Conservation (phyloP, 2,329 filamentous ascomycete genomes). For the Neophaeococcomyces aloes region DNA sequence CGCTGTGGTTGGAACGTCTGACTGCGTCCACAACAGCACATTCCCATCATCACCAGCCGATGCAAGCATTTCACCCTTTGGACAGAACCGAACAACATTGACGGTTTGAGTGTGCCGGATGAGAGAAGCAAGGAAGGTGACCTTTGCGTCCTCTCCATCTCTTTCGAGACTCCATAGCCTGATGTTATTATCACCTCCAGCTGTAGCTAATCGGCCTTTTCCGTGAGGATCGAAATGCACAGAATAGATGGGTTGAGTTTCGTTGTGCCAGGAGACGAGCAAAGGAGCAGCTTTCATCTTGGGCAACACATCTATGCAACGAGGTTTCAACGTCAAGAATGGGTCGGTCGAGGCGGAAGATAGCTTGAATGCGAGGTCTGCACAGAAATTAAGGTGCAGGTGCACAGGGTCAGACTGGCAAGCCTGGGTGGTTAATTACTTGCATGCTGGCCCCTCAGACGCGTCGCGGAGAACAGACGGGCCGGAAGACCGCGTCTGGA, state of each 20-base stretch:
- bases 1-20: conserved; percentile 53
- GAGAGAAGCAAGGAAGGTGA: conserved; percentile 84
- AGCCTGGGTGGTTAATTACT: neutral
- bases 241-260: conserved; percentile 93
- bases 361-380: neutral
- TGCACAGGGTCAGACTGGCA: no score
- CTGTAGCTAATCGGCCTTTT: conserved; percentile 84
- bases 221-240: conserved; percentile 90
- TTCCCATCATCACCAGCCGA: conserved; percentile 97
- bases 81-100: conserved; percentile 93
- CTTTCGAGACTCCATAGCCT: conserved; percentile 88
- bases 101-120: conserved; percentile 93
- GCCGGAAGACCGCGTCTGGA: no score
- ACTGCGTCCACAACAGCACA: conserved; percentile 88
- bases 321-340: neutral
- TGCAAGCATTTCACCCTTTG: conserved; percentile 83
- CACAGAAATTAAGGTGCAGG: neutral
- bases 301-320: conserved; percentile 6
- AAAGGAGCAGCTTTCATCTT: conserved; percentile 91
- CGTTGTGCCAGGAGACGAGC: conserved; percentile 97
- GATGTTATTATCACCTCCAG: conserved; percentile 89
- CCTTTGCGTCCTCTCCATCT: conserved; percentile 74
- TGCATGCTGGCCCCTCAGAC: conserved; percentile 6
- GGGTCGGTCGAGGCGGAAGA: neutral
- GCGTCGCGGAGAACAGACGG: neutral